Evolutionary conservation across 148 eudicot species (phyloP).

Genomic region (Silene latifolia): DNA sequence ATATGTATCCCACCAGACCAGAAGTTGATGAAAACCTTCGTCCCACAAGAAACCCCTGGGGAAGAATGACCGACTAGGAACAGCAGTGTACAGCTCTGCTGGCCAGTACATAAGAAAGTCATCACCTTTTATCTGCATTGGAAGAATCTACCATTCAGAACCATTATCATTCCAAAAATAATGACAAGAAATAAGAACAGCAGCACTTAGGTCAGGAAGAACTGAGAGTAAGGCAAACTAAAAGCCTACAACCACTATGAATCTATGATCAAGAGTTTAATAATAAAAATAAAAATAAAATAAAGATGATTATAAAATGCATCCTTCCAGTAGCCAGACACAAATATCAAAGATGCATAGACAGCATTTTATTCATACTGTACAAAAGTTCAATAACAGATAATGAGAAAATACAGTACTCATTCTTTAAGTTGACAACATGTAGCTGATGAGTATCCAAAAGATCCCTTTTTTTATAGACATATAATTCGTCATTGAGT

Average conservation of each 20-base stretch:
- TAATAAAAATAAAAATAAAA: too few relatives aligned
- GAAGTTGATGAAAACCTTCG: conserved; percentile 96
- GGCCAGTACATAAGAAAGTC: conserved; percentile 81
- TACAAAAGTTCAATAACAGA: conserved; percentile 1
- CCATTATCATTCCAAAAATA: background rate
- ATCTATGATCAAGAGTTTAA: background rate
- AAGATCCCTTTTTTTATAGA: background rate
- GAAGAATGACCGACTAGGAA: conserved; percentile 95
- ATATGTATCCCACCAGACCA: conserved; percentile 63
- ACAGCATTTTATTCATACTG: background rate
- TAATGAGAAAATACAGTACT: background rate
- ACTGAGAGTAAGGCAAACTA: conserved; percentile 14
- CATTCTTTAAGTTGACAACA: background rate
- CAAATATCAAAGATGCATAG: background rate
- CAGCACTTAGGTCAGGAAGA: background rate
- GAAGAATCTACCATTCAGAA: conserved; percentile 30
- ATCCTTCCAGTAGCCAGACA: background rate
- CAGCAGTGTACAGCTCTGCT: conserved; percentile 96
- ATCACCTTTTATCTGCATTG: conserved; percentile 54
- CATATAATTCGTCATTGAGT: background rate
- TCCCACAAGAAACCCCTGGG: conserved; percentile 99
- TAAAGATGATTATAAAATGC: background rate
- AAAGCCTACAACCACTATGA: background rate
- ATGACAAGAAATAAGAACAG: background rate
- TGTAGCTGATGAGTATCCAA: background rate